Conservation (phyloP, 257 asterid species). For the Cruciata laevipes region DNA sequence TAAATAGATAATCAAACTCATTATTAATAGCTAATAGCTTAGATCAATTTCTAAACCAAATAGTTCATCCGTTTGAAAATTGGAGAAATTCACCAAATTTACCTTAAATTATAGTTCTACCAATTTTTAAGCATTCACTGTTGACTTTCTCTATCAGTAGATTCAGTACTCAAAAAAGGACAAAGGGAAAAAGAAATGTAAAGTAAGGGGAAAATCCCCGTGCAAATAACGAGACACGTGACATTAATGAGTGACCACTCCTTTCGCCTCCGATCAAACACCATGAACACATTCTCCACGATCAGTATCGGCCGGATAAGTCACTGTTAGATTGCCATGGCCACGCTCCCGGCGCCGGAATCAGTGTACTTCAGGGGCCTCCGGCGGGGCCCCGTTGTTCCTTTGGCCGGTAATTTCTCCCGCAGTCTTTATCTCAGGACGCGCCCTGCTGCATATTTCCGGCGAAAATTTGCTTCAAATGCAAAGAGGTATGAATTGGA, state of each 20-base stretch:
- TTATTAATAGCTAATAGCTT: too few relatives aligned
- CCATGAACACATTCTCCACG: not conserved
- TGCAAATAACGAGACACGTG: not conserved
- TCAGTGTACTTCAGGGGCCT: constrained; percentile 15
- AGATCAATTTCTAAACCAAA: too few relatives aligned
- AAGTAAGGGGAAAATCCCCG: not conserved
- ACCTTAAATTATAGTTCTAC: not conserved
- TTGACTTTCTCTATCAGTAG: not conserved
- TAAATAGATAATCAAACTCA: too few relatives aligned
- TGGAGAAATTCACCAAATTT: not conserved
- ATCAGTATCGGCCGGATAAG: not conserved
- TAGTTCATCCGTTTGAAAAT: too few relatives aligned
- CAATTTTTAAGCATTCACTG: not conserved
- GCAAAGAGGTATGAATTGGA: constrained; percentile 20
- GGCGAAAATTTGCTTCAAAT: constrained; percentile 8
- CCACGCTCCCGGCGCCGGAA: constrained; percentile 21
- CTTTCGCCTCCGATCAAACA: not conserved
- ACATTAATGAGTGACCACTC: not conserved
- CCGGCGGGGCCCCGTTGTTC: constrained; percentile 4
- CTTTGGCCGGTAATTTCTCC: constrained; percentile 7
- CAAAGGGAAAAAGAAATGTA: not conserved
- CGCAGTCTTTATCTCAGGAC: constrained; percentile 12
- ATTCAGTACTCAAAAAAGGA: too few relatives aligned
- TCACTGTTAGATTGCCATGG: constrained; percentile 13
- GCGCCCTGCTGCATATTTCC: constrained; percentile 11